A percentile compares a stretch with the other conserved stretches of the same genome.
These are phyloP conservation scores for Neurospora tetraspora DNA, from an alignment of 495 filamentous ascomycete genomes.

Conservation along the genomic window DNA sequence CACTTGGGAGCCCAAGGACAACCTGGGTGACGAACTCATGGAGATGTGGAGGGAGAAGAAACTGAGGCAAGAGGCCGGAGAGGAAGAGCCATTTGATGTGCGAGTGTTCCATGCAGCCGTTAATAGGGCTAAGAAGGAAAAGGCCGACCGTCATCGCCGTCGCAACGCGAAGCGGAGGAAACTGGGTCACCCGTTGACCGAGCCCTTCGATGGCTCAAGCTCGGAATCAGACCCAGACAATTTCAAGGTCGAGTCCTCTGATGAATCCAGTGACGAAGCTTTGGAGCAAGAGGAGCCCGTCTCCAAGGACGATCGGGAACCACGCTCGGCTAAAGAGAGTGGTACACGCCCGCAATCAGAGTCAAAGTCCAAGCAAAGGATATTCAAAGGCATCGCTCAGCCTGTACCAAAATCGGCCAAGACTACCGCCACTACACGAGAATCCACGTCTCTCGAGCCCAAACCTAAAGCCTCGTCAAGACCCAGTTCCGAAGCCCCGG, in stretches of 20 bases:
- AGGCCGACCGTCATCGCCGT: constrained; percentile 33
- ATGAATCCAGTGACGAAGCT: background rate
- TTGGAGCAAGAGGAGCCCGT: constrained; percentile 1
- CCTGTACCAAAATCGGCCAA: background rate
- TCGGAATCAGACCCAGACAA: background rate
- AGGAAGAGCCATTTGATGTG: constrained; percentile 38
- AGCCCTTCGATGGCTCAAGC: constrained; percentile 3
- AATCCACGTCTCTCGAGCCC: background rate
- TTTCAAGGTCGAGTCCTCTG: background rate
- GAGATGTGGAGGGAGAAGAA: constrained; percentile 46
- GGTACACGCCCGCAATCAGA: background rate
- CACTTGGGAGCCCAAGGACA: constrained; percentile 55
- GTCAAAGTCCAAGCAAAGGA: background rate
- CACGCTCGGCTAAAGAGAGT: background rate
- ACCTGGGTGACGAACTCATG: constrained; percentile 41
- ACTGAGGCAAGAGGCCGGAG: constrained; percentile 31
- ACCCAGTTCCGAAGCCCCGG: background rate
- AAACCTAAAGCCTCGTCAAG: background rate
- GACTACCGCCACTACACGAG: background rate
- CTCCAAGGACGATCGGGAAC: background rate
- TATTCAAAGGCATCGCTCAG: constrained; percentile 1
- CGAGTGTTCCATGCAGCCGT: constrained; percentile 30
- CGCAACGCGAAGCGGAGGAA: constrained; percentile 37
- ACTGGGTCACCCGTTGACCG: constrained; percentile 21
- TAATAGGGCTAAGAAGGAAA: constrained; percentile 15